Base-by-base conservation (phyloP, 305 asterid genomes). In the Fraxinus sp. region DNA sequence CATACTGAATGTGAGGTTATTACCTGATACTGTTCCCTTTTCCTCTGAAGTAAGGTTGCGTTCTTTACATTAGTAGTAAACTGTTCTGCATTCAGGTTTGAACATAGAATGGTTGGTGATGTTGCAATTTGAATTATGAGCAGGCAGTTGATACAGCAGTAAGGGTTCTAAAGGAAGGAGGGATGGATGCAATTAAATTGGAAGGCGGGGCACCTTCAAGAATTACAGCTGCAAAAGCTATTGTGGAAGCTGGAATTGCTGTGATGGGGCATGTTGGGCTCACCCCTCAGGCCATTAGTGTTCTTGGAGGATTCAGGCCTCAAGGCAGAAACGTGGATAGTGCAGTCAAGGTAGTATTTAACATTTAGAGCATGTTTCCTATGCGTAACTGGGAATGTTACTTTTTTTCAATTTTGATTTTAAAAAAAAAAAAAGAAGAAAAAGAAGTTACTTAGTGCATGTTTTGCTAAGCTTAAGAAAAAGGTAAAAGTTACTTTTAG, bases 151-250 rank as follows among this genome's bases (percentile, higher is more conserved):
- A 93, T 87, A 81, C 99, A 37, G 98, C 98, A 7, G 95, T 93
- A 36, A 89, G 93, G 83, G 79, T 94, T 35, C 85, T 95, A 80
- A 94, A 95, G 86, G 98, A 95, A 87, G 99, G 99, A 84, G 97
- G 94, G 75, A 95, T 95, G 98, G 99, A 95, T 73, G 96, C 99
- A 14, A 93, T 95, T 57, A 95, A 95, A 88, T 80, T 95, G 83
- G 99, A 95, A 90, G 98, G 97, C 8, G 99, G 99, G 37, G 93
- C 99, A 8, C 99, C 98, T 77, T 95, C 99, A 78, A 89, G 99
- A 87, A 94, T 95, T 20, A 87, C 99, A 16, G 99, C 99, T 16
- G 99, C 98, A 73, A 95, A 93, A 89, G 92, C 97, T 80, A 95
- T 95, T 26, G 99, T 95, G 26, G 97, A 94, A 81, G 96, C 99